phyloP scores from a whole-genome alignment of 306 rosid species.

The Coriaria nepalensis region DNA sequence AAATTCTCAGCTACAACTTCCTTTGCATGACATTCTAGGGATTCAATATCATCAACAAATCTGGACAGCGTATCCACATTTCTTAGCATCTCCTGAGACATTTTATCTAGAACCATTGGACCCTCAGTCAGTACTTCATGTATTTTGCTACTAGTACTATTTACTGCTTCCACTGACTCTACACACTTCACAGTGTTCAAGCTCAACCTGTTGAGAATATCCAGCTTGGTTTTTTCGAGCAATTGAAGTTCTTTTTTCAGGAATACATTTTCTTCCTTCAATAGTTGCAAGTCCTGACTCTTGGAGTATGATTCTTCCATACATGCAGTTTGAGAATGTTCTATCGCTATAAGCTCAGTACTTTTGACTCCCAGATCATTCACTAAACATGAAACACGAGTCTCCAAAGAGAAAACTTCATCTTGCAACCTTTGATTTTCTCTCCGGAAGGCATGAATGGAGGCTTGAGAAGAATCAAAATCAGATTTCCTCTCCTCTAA shows the following conservation, averaged over 20 bases:
- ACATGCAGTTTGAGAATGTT: slow-evolving; percentile 23
- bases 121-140: slow-evolving; percentile 15
- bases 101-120: slow-evolving; percentile 13
- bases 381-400: slow-evolving; percentile 13
- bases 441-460: slow-evolving; percentile 12
- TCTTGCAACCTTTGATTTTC: slow-evolving; percentile 27
- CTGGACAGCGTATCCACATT: slow-evolving; percentile 21
- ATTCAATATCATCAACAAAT: slow-evolving; percentile 25
- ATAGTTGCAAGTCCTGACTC: slow-evolving; percentile 21
- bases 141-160: slow-evolving; percentile 15
- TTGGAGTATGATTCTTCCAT: slow-evolving; percentile 20
- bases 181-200: slow-evolving; percentile 16
- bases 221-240: slow-evolving; percentile 21
- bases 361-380: slow-evolving; percentile 23
- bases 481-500: slow-evolving; percentile 20
- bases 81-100: slow-evolving; percentile 22
- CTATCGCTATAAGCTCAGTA: slow-evolving; percentile 20
- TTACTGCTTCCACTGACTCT: slow-evolving; percentile 20
- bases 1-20: slow-evolving; percentile 28
- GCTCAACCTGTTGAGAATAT: slow-evolving; percentile 18
- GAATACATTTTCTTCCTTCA: slow-evolving; percentile 32
- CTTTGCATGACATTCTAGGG: slow-evolving; percentile 29
- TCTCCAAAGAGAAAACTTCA: slow-evolving; percentile 19
- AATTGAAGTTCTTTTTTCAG: slow-evolving; percentile 21
- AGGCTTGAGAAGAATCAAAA: slow-evolving; percentile 18